phyloP scores from a whole-genome alignment of 1,284 basidiomycete genomes.

The Sporisorium scitamineum region DNA sequence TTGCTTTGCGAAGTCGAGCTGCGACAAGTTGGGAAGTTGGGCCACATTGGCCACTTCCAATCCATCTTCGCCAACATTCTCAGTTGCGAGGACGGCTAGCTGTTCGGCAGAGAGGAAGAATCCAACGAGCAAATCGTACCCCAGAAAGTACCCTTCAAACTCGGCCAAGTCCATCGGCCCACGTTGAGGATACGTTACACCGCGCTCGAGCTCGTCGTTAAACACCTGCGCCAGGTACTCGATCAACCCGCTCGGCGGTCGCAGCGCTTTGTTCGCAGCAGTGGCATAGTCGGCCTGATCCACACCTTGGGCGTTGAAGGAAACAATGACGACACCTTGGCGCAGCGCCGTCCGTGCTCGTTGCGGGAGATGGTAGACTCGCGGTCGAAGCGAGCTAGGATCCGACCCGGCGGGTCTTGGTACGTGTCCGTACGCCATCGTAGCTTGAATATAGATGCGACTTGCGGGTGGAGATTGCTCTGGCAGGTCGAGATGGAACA shows the following conservation, averaged over 20 bases:
- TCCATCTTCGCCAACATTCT: constrained; percentile 13
- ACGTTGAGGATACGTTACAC: constrained; percentile 57
- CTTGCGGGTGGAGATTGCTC: background rate
- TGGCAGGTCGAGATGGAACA: background rate
- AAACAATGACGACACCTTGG: constrained; percentile 34
- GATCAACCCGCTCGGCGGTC: constrained; percentile 21
- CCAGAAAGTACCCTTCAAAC: constrained; percentile 54
- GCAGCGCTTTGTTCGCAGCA: constrained; percentile 4
- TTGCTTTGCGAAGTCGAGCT: constrained; percentile 12
- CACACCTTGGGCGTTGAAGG: constrained; percentile 40
- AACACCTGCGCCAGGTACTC: constrained; percentile 48
- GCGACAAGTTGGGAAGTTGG: constrained; percentile 15
- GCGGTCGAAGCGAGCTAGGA: constrained; percentile 37
- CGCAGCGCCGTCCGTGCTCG: constrained; percentile 30
- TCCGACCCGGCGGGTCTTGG: constrained; percentile 46
- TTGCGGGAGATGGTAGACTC: constrained; percentile 44
- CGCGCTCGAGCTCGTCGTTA: constrained; percentile 53
- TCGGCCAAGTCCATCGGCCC: constrained; percentile 47
- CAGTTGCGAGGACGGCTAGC: background rate
- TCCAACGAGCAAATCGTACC: constrained; percentile 48
- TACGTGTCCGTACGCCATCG: constrained; percentile 58
- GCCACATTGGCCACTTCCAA: constrained; percentile 7
- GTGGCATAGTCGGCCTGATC: constrained; percentile 13
- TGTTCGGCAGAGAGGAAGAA: constrained; percentile 37
- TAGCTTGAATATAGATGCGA: background rate